Evolutionary conservation across 805 yeast genomes (phyloP), one percentile per base, ranked within the genome.

Genomic region (Candida ortonii): DNA sequence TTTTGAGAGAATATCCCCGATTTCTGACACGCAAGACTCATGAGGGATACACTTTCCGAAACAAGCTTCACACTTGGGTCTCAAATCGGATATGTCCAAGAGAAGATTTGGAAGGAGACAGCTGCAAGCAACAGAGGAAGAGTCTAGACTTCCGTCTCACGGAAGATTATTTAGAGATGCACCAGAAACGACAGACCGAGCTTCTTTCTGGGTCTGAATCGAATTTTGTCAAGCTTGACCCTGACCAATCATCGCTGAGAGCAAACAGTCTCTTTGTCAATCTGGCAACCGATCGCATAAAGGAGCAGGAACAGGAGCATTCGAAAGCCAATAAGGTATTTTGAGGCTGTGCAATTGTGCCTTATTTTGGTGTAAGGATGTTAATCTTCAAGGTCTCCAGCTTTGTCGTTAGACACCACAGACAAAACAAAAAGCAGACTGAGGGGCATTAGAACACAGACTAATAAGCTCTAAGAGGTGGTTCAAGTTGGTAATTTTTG

Each of bases 1-100:
- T 73, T 4, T 30, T 40, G 8, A 46, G 59, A 8, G 79, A 73
- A 40, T 70, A 71, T 33, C 51, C 46, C 9, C 43, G 22, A 6
- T 46, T 38, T 43, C 33, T 47, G 6, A 33, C 60, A 47, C 16
- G 33, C 30, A 30, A 31, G 14, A 39, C 42, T 3, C 37, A 33
- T 24, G 44, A 37, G 16, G 48, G 46, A 1, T 35, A 52, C 36
- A 52, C 57, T 1, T 57, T 55, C 36, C 37, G 61, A 24, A 33
- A 33, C 2, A 33, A 36, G 7, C 35, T 50, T 16, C 30, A 36
- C 17, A 12, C 38, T 5, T 59, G 64, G 64, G 44, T 57, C n/a
- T 14, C 46, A 2, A 30, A 51, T 28, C 28, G 33, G 5, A 19
- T 34, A 1, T 57, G 64, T 37, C 31, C 35, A 16, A 26, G 33